These are phyloP conservation scores for Micractinium sp. DNA, from an alignment of 139 green algal species.

Conservation along the genomic window DNA sequence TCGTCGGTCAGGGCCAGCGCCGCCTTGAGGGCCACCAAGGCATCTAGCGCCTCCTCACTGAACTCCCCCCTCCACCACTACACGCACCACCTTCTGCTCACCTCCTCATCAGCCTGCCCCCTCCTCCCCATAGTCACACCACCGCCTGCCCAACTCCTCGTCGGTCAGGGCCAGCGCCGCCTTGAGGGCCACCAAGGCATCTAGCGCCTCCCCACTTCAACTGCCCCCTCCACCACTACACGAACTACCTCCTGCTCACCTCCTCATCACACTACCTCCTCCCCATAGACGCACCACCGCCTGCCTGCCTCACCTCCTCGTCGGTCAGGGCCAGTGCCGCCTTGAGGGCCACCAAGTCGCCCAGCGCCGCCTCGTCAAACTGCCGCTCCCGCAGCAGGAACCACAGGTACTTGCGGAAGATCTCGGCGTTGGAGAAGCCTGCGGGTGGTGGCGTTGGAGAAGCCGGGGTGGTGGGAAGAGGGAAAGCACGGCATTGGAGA, in stretches of 20 bases:
- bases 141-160: constrained; percentile 7
- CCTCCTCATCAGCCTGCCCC: neutral
- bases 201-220: neutral
- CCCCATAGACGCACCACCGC: neutral
- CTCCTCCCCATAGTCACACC: neutral
- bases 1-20: constrained; percentile 49
- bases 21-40: constrained; percentile 6
- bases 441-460: neutral
- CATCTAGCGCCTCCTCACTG: too few relatives aligned
- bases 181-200: constrained; percentile 6
- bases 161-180: constrained; percentile 45
- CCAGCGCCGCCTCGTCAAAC: constrained; percentile 90
- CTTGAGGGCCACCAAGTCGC: constrained; percentile 91
- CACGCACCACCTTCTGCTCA: too few relatives aligned
- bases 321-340: constrained; percentile 68
- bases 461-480: neutral
- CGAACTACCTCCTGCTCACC: constrained; percentile 34
- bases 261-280: constrained; percentile 59
- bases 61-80: too few relatives aligned
- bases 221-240: too few relatives aligned
- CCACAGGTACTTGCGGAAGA: constrained; percentile 98
- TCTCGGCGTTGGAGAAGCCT: constrained; percentile 85
- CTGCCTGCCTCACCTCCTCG: constrained; percentile 59
- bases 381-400: constrained; percentile 92
- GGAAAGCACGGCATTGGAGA: neutral